These are phyloP conservation scores for Komagataella phaffii DNA, from an alignment of 805 yeast species.

Conservation along the genomic window DNA sequence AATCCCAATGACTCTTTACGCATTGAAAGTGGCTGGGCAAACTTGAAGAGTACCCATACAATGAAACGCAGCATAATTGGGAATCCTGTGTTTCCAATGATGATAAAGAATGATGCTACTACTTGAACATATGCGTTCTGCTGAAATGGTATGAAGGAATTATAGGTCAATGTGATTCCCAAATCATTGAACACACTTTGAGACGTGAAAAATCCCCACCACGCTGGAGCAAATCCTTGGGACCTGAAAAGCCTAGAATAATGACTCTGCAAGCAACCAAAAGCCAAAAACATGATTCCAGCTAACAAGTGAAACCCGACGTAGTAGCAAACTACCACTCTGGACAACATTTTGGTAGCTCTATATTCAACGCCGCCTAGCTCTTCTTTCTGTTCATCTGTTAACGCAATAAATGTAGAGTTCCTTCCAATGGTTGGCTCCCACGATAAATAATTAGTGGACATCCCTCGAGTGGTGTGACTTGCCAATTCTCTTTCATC, in stretches of 20 bases:
- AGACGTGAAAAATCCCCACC: constrained; percentile 91
- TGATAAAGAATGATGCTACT: constrained; percentile 53
- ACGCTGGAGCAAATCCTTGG: constrained; percentile 58
- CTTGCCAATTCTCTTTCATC: constrained; percentile 19
- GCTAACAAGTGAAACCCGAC: constrained; percentile 61
- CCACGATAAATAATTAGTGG: constrained; percentile 72
- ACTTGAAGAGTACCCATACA: constrained; percentile 65
- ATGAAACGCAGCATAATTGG: constrained; percentile 73
- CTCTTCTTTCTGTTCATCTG: constrained; percentile 81
- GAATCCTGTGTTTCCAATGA: constrained; percentile 91
- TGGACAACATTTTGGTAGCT: constrained; percentile 64
- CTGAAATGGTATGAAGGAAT: constrained; percentile 63
- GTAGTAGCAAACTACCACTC: constrained; percentile 53
- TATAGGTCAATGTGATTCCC: constrained; percentile 72
- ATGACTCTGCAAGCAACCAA: constrained; percentile 30
- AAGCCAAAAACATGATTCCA: constrained; percentile 42
- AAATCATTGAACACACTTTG: constrained; percentile 74
- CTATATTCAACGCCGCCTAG: constrained; percentile 96
- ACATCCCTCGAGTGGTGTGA: constrained; percentile 19
- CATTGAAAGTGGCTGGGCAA: constrained; percentile 52
- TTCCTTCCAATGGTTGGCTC: constrained; percentile 86
- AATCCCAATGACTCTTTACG: constrained; percentile 71
- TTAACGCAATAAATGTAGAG: constrained; percentile 75
- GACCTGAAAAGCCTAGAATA: constrained; percentile 30
- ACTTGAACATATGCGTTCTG: constrained; percentile 53